These are phyloP conservation scores for Oenanthe javanica DNA, from an alignment of 140 eudicot species.

Conservation along the genomic window DNA sequence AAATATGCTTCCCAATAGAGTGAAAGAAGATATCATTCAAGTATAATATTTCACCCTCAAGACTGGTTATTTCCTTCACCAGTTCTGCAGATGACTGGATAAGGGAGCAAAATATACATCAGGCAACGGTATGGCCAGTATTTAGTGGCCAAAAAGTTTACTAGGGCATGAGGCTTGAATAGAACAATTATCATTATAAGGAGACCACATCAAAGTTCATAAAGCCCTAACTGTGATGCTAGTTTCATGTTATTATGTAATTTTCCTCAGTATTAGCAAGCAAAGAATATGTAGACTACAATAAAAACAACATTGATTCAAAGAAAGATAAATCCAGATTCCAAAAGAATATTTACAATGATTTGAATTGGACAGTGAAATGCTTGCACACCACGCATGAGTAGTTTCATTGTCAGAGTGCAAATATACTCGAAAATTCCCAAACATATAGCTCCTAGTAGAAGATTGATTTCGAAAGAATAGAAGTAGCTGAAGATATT, in stretches of 20 bases:
- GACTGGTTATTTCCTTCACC: constrained; percentile 52
- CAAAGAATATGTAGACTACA: not conserved
- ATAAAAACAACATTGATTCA: not conserved
- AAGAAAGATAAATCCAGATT: not conserved
- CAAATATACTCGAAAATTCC: not conserved
- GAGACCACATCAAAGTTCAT: not conserved
- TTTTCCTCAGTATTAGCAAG: not conserved
- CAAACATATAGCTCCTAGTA: not conserved
- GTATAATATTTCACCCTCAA: constrained; percentile 57
- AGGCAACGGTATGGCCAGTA: not conserved
- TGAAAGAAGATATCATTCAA: constrained; percentile 57
- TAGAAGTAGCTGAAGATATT: not conserved
- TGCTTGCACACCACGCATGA: not conserved
- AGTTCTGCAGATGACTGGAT: constrained; percentile 60
- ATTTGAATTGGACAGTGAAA: not conserved
- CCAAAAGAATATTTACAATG: not conserved
- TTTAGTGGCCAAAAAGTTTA: not conserved
- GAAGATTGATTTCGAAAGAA: not conserved
- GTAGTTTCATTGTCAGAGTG: not conserved
- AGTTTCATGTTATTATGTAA: not conserved
- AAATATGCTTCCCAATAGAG: constrained; percentile 46
- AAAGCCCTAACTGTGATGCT: not conserved
- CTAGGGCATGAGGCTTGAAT: not conserved
- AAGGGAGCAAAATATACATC: constrained; percentile 6
- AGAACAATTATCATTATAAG: not conserved